Percentiles rank a stretch among this genome's conserved stretches.
phyloP scores from a whole-genome alignment of 257 asterid species.

The Rehmannia glutinosa region DNA sequence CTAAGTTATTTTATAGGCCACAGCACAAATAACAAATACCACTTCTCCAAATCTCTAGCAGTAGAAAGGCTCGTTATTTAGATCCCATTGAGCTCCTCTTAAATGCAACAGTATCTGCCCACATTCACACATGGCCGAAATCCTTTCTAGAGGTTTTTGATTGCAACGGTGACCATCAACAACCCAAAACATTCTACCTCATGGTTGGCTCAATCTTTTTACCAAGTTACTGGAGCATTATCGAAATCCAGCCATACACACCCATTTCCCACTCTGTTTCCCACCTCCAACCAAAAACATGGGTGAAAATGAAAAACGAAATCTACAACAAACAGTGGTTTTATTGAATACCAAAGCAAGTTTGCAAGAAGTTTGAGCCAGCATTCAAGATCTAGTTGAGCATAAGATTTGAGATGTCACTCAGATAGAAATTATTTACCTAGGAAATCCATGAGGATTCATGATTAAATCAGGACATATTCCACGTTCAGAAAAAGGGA shows the following conservation, averaged over 20 bases:
- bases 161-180: neutral
- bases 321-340: neutral
- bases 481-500: slow-evolving; percentile 97
- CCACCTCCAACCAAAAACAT: neutral
- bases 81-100: neutral
- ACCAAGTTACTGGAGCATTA: neutral
- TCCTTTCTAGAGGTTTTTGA: neutral
- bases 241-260: neutral
- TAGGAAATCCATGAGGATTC: slow-evolving; percentile 99
- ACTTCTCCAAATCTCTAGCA: neutral
- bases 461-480: slow-evolving; percentile 96
- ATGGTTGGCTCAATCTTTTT: neutral
- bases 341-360: neutral
- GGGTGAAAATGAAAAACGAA: neutral
- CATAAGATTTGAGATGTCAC: neutral
- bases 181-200: neutral
- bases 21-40: neutral
- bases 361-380: neutral
- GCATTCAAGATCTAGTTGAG: neutral
- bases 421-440: slow-evolving; percentile 34
- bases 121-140: neutral
- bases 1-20: neutral
- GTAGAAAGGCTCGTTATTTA: neutral
- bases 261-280: neutral
- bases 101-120: neutral